These are phyloP conservation scores for Massarina eburnea DNA, from an alignment of 2,329 filamentous ascomycete species.

Conservation along the genomic window DNA sequence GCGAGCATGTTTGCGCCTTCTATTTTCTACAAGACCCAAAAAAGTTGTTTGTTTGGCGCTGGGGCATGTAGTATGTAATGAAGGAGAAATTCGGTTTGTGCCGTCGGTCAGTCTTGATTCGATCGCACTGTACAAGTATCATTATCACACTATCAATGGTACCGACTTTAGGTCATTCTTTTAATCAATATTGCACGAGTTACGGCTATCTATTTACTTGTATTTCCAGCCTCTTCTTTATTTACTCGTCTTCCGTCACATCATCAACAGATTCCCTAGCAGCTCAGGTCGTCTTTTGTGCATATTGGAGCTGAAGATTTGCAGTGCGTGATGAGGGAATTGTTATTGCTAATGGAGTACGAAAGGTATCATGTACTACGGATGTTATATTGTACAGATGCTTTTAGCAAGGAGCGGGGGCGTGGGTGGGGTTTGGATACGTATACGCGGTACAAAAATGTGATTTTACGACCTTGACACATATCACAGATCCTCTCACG, in stretches of 20 bases:
- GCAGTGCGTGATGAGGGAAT: background rate
- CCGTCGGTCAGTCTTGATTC: background rate
- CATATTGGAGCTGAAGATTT: background rate
- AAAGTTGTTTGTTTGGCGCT: too few relatives aligned
- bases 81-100: too few relatives aligned
- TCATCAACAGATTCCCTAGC: too few relatives aligned
- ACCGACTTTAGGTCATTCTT: background rate
- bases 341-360: background rate
- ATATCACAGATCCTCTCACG: background rate
- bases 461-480: background rate
- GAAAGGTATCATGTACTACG: conserved; percentile 5
- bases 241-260: background rate
- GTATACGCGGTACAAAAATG: background rate
- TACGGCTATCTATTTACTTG: background rate
- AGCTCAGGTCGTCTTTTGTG: background rate
- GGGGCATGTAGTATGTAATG: too few relatives aligned
- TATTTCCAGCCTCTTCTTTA: background rate
- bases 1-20: too few relatives aligned
- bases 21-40: too few relatives aligned
- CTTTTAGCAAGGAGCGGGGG: background rate
- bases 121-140: background rate
- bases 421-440: background rate
- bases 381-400: background rate
- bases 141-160: background rate
- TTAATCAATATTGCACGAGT: background rate